Percentiles rank a stretch among this genome's conserved stretches.
Evolutionary conservation across 441 rosid genomes (phyloP).

Genomic region (Mallotus repandus): DNA sequence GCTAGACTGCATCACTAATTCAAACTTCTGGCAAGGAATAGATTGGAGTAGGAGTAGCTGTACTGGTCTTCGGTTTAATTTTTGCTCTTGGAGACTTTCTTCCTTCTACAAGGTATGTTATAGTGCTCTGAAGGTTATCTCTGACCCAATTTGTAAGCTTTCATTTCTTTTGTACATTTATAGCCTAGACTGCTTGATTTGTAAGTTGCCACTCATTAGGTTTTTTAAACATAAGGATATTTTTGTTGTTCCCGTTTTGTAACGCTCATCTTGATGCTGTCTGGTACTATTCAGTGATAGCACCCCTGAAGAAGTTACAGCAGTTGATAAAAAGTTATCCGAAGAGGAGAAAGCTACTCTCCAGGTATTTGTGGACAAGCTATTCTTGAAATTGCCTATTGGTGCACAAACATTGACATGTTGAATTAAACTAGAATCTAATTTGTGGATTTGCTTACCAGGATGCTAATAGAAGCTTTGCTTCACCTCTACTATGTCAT

Average conservation of each 20-base stretch:
- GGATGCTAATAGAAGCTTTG: not conserved
- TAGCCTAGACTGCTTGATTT: no score
- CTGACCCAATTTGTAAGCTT: slow-evolving; percentile 13
- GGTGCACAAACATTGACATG: not conserved
- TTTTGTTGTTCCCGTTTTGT: slow-evolving; percentile 6
- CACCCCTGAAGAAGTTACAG: slow-evolving; percentile 48
- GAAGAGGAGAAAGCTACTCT: slow-evolving; percentile 66
- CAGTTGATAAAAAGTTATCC: slow-evolving; percentile 56
- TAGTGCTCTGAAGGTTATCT: slow-evolving; percentile 22
- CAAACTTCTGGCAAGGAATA: slow-evolving; percentile 29
- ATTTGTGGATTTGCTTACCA: not conserved
- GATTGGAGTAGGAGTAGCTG: slow-evolving; percentile 94
- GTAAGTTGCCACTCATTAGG: no score
- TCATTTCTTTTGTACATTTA: not conserved
- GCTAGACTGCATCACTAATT: slow-evolving; percentile 16
- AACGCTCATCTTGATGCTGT: slow-evolving; percentile 15
- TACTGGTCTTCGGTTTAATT: slow-evolving; percentile 83
- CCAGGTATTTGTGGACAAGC: slow-evolving; percentile 45
- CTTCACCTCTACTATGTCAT: not conserved
- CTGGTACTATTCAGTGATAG: slow-evolving; percentile 42
- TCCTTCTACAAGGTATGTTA: slow-evolving; percentile 73
- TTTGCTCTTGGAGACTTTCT: slow-evolving; percentile 96
- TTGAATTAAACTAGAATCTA: not conserved
- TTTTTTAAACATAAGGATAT: not conserved
- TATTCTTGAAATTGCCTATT: not conserved